Evolutionary conservation across 345 rosid species (phyloP), one percentile per base, ranked within the genome.

Genomic region (Streptanthus diversifolius): DNA sequence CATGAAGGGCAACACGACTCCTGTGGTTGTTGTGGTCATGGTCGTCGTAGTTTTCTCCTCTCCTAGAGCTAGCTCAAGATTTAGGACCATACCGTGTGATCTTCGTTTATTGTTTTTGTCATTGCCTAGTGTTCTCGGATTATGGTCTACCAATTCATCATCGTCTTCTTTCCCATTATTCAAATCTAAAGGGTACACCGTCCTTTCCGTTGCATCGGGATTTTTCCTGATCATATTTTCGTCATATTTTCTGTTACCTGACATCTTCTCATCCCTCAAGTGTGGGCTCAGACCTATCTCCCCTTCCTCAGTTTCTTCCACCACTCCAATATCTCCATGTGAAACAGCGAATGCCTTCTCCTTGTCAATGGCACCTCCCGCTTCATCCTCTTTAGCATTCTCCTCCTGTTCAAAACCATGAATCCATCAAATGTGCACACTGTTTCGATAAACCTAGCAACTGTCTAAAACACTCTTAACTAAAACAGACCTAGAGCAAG

Each of bases 1-100:
- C 47, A 84, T 70, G 66, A 84, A 84, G 77, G 96, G 88, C 52
- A 80, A 71, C 47, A 69, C 66, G 53, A 79, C 83, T 70, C 86
- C 87, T 37, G 80, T 83, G 66, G 1, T 22, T 22, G 17, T 44
- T 17, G 44, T 19, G 25, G 74, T 66, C 41, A 9, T 9, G 17
- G 77, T 72, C 27, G 33, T 24, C 10, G 55, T 61, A 68, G 57
- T 64, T 79, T 88, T 37, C 64, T 89, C 90, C 1, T 83, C 91
- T 73, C 92, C 95, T 70, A 89, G 74, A 68, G 89, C 97, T 69
- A 91, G 91, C 79, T 91, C 89, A 10, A 86, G 95, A 77, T 86
- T 89, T 47, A 92, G 97, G 64, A 75, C 59, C 66, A 56, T 82
- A 65, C 81, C 81, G 14, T 12, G 70, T 68, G 67, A 15, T 48